These are phyloP conservation scores for Rutstroemia sp. DNA, from an alignment of 2,329 filamentous ascomycete genomes.

Conservation along the genomic window DNA sequence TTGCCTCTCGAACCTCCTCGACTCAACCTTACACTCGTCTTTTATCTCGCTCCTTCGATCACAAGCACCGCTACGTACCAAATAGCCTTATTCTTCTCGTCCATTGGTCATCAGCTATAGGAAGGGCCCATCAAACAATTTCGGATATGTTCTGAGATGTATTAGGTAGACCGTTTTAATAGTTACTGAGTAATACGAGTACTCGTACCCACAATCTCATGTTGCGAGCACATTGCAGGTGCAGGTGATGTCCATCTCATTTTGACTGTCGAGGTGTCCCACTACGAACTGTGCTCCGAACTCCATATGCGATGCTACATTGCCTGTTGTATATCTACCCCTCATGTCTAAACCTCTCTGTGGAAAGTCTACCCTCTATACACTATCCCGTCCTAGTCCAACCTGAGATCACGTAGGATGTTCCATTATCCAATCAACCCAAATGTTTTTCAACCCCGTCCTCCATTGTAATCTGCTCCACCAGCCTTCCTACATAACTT, in stretches of 20 bases:
- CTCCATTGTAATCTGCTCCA: conserved; percentile 65
- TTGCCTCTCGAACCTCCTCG: conserved; percentile 15
- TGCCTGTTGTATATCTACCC: not conserved
- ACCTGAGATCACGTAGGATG: not conserved
- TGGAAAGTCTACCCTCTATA: not conserved
- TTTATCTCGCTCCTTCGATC: conserved; percentile 23
- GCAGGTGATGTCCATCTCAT: not conserved
- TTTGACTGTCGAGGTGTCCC: not conserved
- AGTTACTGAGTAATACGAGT: conserved; percentile 8
- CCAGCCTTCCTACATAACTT: conserved; percentile 55
- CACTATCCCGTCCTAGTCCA: not conserved
- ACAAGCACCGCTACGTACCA: conserved; percentile 4
- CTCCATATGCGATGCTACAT: not conserved
- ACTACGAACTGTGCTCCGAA: not conserved
- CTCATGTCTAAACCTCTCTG: not conserved
- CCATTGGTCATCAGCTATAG: conserved; percentile 15
- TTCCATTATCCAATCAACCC: not conserved
- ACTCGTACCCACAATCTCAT: not conserved
- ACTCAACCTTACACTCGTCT: conserved; percentile 17
- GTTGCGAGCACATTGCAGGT: not conserved
- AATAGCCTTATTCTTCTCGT: conserved; percentile 19
- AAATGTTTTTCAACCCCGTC: conserved; percentile 33
- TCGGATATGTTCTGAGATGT: conserved; percentile 23
- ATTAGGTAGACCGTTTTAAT: conserved; percentile 20
- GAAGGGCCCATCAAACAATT: conserved; percentile 13